A percentile compares a stretch with the other conserved stretches of the same genome.
Evolutionary conservation across 139 green algal species (phyloP).

Genomic region (Chlorella sp.): DNA sequence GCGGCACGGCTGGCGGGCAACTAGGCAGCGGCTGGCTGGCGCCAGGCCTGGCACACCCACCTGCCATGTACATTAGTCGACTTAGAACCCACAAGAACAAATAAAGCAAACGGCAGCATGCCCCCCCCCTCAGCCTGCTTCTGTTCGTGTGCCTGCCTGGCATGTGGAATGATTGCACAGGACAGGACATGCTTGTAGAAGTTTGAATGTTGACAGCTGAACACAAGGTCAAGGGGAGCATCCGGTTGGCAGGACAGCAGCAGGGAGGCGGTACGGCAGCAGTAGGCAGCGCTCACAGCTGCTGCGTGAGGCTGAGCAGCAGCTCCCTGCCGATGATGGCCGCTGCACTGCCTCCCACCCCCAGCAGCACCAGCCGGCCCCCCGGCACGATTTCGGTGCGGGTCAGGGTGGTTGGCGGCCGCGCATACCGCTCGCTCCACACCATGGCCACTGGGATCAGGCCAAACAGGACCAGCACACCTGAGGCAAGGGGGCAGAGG

Average conservation of each 20-base stretch:
- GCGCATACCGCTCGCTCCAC: slow-evolving; percentile 62
- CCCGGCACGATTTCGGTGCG: slow-evolving; percentile 55
- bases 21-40: not conserved
- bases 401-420: slow-evolving; percentile 28
- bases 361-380: slow-evolving; percentile 47
- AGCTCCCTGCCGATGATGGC: slow-evolving; percentile 59
- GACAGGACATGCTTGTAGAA: too few relatives aligned
- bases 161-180: too few relatives aligned
- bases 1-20: not conserved
- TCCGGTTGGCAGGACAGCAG: too few relatives aligned
- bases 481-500: too few relatives aligned
- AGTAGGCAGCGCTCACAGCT: too few relatives aligned
- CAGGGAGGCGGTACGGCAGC: not conserved
- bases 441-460: slow-evolving; percentile 76
- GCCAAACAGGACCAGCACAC: slow-evolving; percentile 80
- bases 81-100: too few relatives aligned
- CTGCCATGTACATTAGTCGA: not conserved
- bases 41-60: not conserved
- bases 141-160: too few relatives aligned
- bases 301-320: not conserved
- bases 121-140: too few relatives aligned
- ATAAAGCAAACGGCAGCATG: too few relatives aligned
- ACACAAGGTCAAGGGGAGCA: too few relatives aligned
- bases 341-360: slow-evolving; percentile 42
- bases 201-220: too few relatives aligned